Evolutionary conservation across 1,284 basidiomycete species (phyloP).

Genomic region (Malassezia equina): DNA sequence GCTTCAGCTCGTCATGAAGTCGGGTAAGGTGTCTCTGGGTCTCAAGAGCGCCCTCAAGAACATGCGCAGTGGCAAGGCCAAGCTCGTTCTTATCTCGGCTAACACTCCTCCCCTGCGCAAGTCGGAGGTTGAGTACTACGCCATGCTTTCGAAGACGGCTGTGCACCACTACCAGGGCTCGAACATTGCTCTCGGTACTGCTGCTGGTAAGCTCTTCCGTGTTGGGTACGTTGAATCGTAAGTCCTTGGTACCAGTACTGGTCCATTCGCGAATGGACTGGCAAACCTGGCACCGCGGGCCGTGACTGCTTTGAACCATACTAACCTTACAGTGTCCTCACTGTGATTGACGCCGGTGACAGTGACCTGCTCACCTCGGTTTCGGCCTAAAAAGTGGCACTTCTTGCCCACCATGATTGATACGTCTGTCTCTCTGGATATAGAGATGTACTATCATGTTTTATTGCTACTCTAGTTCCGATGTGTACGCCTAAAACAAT

Average conservation of each 20-base stretch:
- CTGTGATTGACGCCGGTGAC: slow-evolving; percentile 91
- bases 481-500: slow-evolving; percentile 2
- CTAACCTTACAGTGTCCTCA: slow-evolving; percentile 62
- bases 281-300: background rate
- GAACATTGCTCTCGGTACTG: slow-evolving; percentile 95
- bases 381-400: slow-evolving; percentile 27
- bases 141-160: slow-evolving; percentile 90
- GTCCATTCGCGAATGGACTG: background rate
- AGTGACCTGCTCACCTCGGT: slow-evolving; percentile 64
- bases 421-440: background rate
- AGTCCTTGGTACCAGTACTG: background rate
- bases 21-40: slow-evolving; percentile 50
- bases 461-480: background rate
- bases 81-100: slow-evolving; percentile 95
- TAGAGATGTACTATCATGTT: slow-evolving; percentile 3
- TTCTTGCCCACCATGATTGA: background rate
- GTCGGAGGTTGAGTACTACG: slow-evolving; percentile 99
- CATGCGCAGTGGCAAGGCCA: slow-evolving; percentile 97
- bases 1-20: slow-evolving; percentile 96
- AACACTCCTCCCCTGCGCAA: slow-evolving; percentile 98
- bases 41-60: slow-evolving; percentile 69
- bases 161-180: slow-evolving; percentile 90
- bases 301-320: background rate
- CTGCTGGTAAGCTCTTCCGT: slow-evolving; percentile 98
- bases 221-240: slow-evolving; percentile 65